Evolutionary conservation across 225 moss, liverwort and hornwort species (phyloP).

Genomic region (Straminergon stramineum): DNA sequence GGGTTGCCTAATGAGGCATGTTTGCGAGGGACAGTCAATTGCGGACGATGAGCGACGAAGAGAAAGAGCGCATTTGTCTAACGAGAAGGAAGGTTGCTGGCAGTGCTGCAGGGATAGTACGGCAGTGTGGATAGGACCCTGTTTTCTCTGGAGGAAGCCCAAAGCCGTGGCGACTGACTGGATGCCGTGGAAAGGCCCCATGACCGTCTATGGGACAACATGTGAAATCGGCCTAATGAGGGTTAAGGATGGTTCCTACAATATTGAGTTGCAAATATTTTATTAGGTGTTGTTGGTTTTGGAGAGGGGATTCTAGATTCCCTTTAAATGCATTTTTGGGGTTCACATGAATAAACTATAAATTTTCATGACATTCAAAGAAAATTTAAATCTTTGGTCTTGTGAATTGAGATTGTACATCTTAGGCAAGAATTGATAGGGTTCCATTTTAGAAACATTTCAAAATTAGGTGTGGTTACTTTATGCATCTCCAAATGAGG

Average conservation of each 20-base stretch:
- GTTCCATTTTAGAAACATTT: fast-evolving
- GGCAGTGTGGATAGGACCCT: not conserved
- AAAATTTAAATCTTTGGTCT: not conserved
- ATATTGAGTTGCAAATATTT: not conserved
- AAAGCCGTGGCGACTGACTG: not conserved
- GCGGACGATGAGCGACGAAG: not conserved
- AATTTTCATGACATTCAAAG: not conserved
- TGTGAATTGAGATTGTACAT: not conserved
- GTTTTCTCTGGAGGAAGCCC: not conserved
- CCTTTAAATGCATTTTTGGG: not conserved
- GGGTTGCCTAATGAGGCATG: no score
- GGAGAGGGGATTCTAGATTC: not conserved
- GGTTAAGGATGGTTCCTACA: not conserved
- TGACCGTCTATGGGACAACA: not conserved
- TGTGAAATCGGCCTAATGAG: not conserved
- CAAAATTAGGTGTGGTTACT: fast-evolving
- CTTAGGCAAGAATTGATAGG: not conserved
- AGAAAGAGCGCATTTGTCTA: not conserved
- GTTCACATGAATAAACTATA: fast-evolving
- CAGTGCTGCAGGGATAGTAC: not conserved
- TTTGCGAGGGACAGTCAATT: no score
- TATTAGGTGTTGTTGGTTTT: not conserved
- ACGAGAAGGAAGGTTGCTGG: not conserved
- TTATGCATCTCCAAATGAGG: fast-evolving
- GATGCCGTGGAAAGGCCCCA: not conserved